phyloP scores from a whole-genome alignment of 139 green algal species.

The Spirogloea muscicola region DNA sequence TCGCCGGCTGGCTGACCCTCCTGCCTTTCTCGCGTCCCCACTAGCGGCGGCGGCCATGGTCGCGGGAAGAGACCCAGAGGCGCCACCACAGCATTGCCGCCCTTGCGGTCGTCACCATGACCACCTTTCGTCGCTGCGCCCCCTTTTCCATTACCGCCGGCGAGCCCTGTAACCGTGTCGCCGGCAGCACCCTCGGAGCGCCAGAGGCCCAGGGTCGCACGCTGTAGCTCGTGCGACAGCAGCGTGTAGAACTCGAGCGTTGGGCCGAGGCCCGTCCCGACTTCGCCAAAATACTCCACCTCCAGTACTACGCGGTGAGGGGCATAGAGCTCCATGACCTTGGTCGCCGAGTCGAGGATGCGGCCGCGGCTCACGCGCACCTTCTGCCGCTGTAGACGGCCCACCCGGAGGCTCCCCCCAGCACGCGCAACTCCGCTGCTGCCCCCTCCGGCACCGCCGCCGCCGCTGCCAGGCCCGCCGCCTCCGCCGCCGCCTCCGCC shows the following conservation, averaged over 20 bases:
- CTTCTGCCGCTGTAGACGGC: constrained; percentile 84
- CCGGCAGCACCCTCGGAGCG: constrained; percentile 41
- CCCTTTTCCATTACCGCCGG: not conserved
- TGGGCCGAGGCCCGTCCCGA: constrained; percentile 88
- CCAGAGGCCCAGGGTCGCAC: constrained; percentile 76
- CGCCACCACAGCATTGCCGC: no score
- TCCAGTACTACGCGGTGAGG: constrained; percentile 60
- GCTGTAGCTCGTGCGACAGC: constrained; percentile 85
- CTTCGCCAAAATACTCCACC: constrained; percentile 91
- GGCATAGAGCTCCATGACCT: constrained; percentile 67
- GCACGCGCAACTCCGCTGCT: constrained; percentile 39
- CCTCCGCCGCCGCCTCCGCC: constrained; percentile 33
- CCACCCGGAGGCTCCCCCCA: constrained; percentile 65
- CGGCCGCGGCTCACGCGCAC: constrained; percentile 70
- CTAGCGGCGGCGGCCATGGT: constrained; percentile 69
- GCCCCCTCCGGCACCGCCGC: not conserved
- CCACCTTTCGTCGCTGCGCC: not conserved
- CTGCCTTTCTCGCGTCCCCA: constrained; percentile 20
- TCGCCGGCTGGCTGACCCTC: not conserved
- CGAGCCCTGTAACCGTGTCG: not conserved
- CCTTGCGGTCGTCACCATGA: not conserved
- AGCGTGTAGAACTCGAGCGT: constrained; percentile 98
- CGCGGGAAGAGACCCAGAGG: constrained; percentile 83
- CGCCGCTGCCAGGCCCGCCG: not conserved
- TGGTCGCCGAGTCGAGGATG: constrained; percentile 80